Conservation (phyloP, 1,284 basidiomycete species). For the Naganishia cerealis region DNA sequence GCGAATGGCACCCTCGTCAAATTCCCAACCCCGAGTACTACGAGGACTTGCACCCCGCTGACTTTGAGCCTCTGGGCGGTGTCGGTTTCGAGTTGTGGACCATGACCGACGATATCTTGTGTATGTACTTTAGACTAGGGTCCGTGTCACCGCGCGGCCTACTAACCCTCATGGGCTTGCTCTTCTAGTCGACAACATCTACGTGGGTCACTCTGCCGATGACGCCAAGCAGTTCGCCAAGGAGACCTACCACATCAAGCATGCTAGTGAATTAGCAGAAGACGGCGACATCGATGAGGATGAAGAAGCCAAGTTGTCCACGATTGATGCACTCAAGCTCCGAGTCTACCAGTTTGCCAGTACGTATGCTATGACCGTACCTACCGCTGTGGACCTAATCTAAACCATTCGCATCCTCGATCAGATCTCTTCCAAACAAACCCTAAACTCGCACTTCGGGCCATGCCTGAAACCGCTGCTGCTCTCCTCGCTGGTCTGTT, state of each 20-base stretch:
- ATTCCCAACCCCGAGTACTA: constrained; percentile 91
- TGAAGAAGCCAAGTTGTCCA: constrained; percentile 42
- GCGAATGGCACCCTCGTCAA: constrained; percentile 87
- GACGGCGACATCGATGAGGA: constrained; percentile 61
- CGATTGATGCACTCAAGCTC: constrained; percentile 48
- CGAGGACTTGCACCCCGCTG: constrained; percentile 81
- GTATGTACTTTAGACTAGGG: constrained; percentile 38
- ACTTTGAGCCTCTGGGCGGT: constrained; percentile 85
- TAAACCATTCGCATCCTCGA: neutral
- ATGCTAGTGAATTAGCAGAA: constrained; percentile 55
- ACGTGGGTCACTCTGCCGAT: constrained; percentile 79
- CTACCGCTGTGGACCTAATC: neutral
- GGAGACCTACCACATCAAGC: constrained; percentile 82
- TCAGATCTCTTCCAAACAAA: constrained; percentile 56
- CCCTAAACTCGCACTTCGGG: constrained; percentile 74
- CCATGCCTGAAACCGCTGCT: constrained; percentile 79
- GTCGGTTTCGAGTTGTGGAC: constrained; percentile 97
- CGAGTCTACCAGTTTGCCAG: constrained; percentile 52
- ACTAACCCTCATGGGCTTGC: neutral
- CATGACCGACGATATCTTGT: constrained; percentile 96
- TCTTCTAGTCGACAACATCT: constrained; percentile 74
- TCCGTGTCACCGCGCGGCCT: neutral
- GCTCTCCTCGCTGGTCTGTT: constrained; percentile 70
- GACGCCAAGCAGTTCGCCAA: constrained; percentile 77
- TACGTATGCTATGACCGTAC: constrained; percentile 35